Base-by-base conservation (phyloP, 371 early-diverging fungal species). In the Lichtheimia hyalospora region DNA sequence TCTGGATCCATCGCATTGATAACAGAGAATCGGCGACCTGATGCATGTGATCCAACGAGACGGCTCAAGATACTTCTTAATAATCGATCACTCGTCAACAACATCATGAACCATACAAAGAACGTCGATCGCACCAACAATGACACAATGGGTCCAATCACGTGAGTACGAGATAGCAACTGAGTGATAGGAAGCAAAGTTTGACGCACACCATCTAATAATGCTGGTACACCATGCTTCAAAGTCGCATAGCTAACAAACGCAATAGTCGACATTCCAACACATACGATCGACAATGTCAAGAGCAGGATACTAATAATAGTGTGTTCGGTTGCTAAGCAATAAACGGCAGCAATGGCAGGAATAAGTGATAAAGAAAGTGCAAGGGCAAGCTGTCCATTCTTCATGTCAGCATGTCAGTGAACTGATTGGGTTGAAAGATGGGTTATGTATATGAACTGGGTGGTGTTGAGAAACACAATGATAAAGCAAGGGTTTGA, bases 1-100 rank as follows among this genome's bases (percentile, higher is more conserved):
- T 57, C 49, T 20, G 69, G 54, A 59, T 78, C 68, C 44, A 69
- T 62, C 1, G 67, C 75, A 57, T 73, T 75, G 43, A 73, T 69
- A n/a, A 75, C 46, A 15, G 77, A 79, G 21, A 69, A 63, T 23
- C 63, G 61, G 3, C 64, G 62, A 3, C 67, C 59, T 2, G 66
- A 62, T 6, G 68, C 60, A 63, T 79, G 79, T 14, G 48, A 53
- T 5, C 74, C 74, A 18, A 63, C 68, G 44, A 73, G 64, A 12
- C 62, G 64, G 18, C 72, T 59, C 49, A 79, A 49, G 14, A 70
- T 24, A 16, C 50, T 57, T 5, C 79, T 67, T 28, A 79, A 57
- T 20, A 68, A 28, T n/a, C 67, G 73, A 49, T 79, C 79, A 25
- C 74, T 66, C 61, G 71, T 60, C 20, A 79, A 43, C 15, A 79